Evolutionary conservation across 2,329 filamentous ascomycete species (phyloP).

Genomic region (Sporothrix globosa): DNA sequence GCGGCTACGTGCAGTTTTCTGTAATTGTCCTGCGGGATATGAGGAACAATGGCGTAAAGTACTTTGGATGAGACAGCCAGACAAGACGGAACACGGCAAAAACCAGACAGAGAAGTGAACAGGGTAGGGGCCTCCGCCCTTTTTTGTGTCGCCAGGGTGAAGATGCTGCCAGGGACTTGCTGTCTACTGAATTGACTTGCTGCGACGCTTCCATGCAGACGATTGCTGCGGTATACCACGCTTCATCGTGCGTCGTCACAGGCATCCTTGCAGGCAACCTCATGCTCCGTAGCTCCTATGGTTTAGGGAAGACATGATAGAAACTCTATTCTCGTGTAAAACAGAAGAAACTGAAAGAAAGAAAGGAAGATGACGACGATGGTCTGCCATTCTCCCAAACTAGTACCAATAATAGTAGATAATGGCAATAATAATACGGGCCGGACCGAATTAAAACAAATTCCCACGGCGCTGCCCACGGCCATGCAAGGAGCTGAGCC

Average conservation of each 20-base stretch:
- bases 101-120: not conserved
- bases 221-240: not conserved
- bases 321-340: not conserved
- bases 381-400: no score
- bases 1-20: not conserved
- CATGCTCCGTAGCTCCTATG: not conserved
- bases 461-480: not conserved
- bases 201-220: slow-evolving; percentile 11
- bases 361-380: no score
- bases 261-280: not conserved
- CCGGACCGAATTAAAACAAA: slow-evolving; percentile 15
- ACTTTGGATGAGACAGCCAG: not conserved
- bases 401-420: not conserved
- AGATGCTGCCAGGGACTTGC: not conserved
- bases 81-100: not conserved
- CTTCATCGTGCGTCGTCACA: not conserved
- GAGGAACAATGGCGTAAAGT: not conserved
- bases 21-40: not conserved
- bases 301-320: not conserved
- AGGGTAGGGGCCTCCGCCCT: not conserved
- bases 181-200: not conserved
- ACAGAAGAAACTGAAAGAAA: not conserved
- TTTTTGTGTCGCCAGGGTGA: not conserved
- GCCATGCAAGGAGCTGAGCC: not conserved
- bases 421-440: slow-evolving; percentile 15